Percentiles rank a stretch among this genome's conserved stretches.
phyloP scores from a whole-genome alignment of 768 basidiomycete genomes.

The Nidularia sp. region DNA sequence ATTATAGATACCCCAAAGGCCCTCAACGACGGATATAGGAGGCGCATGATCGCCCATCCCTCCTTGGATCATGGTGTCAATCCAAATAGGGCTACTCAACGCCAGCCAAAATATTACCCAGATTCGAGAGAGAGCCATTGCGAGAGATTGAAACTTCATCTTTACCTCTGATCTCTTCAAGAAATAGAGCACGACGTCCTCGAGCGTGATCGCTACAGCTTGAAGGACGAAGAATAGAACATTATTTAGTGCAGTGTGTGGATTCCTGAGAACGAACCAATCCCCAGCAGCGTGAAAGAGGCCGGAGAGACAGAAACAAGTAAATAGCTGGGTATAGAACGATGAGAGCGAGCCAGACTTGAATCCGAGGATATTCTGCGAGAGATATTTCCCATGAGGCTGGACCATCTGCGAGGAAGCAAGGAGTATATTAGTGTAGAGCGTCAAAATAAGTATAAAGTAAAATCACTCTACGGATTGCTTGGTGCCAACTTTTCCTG shows the following conservation, averaged over 20 bases:
- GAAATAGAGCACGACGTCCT: slow-evolving; percentile 17
- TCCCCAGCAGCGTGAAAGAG: slow-evolving; percentile 15
- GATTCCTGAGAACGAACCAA: neutral
- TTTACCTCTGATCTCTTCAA: neutral
- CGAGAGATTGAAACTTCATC: too few relatives aligned
- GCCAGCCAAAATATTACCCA: neutral
- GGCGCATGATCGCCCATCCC: neutral
- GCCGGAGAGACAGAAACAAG: slow-evolving; percentile 25
- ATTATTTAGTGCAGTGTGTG: neutral
- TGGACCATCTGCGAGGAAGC: slow-evolving; percentile 12
- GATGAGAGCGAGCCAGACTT: slow-evolving; percentile 12
- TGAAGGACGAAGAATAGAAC: slow-evolving; percentile 23
- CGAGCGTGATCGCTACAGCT: slow-evolving; percentile 21
- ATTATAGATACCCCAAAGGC: too few relatives aligned
- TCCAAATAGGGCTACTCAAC: neutral
- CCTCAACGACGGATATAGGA: too few relatives aligned
- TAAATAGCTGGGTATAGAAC: slow-evolving; percentile 21
- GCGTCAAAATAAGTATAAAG: too few relatives aligned
- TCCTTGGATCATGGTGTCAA: neutral
- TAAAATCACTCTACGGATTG: slow-evolving; percentile 14
- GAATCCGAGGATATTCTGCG: slow-evolving; percentile 10
- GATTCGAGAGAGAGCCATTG: neutral
- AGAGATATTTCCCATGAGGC: slow-evolving; percentile 14
- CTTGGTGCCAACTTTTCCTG: slow-evolving; percentile 27
- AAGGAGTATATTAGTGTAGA: neutral